A percentile compares a stretch with the other conserved stretches of the same genome.
These are phyloP conservation scores for Naganishia friedmannii DNA, from an alignment of 768 basidiomycete genomes.

Conservation along the genomic window DNA sequence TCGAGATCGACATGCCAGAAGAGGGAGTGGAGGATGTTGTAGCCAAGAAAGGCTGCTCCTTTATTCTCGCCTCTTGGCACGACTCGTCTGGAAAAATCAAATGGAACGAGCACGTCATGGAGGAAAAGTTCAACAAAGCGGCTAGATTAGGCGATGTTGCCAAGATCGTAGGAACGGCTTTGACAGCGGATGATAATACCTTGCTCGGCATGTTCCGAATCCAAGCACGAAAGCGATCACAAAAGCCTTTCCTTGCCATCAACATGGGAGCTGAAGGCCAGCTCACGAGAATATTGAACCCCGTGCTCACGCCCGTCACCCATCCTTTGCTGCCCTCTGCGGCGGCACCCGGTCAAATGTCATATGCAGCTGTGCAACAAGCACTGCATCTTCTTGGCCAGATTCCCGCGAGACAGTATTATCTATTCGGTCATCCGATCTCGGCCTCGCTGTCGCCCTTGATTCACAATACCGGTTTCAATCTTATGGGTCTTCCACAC, in stretches of 20 bases:
- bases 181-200: conserved; percentile 71
- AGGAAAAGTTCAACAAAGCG: conserved; percentile 68
- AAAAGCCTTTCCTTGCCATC: conserved; percentile 86
- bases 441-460: conserved; percentile 85
- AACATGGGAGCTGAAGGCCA: conserved; percentile 87
- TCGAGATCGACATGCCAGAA: conserved; percentile 75
- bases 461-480: conserved; percentile 85
- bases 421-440: conserved; percentile 86
- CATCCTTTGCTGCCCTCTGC: conserved; percentile 79
- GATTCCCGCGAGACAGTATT: conserved; percentile 70
- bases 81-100: conserved; percentile 82
- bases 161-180: conserved; percentile 87
- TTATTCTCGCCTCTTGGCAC: conserved; percentile 90
- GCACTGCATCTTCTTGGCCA: conserved; percentile 78
- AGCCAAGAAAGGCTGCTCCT: conserved; percentile 65
- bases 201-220: conserved; percentile 69
- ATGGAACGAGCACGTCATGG: conserved; percentile 69
- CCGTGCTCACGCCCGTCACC: conserved; percentile 81
- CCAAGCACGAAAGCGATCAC: conserved; percentile 54
- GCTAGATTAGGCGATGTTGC: conserved; percentile 75
- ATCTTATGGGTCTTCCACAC: conserved; percentile 77
- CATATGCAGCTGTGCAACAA: conserved; percentile 78
- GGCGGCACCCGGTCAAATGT: conserved; percentile 90
- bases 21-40: conserved; percentile 62
- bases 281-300: conserved; percentile 81